phyloP scores from a whole-genome alignment of 2,329 filamentous ascomycete genomes.

The Phyllosticta citriasiana region DNA sequence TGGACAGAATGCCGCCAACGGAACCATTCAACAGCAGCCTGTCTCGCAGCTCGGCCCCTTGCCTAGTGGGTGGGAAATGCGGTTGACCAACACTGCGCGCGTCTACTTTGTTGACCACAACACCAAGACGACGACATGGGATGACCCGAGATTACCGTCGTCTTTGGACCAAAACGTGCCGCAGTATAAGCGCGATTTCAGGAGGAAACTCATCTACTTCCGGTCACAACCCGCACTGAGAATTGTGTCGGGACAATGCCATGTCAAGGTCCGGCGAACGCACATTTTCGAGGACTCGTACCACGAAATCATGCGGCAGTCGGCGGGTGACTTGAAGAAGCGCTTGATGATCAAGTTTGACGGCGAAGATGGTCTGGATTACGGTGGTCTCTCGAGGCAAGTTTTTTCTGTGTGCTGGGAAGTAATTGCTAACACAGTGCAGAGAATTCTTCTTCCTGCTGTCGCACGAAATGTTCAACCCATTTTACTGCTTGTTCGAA shows the following conservation, averaged over 20 bases:
- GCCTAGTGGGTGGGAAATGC: conserved; percentile 99
- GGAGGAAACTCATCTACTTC: conserved; percentile 98
- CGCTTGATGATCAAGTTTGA: conserved; percentile 99
- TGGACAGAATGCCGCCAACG: conserved; percentile 64
- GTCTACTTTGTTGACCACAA: conserved; percentile 99
- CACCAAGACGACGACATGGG: conserved; percentile 99
- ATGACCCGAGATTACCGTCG: conserved; percentile 88
- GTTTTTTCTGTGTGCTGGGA: conserved; percentile 13
- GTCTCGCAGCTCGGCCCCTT: conserved; percentile 92
- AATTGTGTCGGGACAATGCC: conserved; percentile 91
- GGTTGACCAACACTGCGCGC: conserved; percentile 90
- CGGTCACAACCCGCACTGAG: conserved; percentile 92
- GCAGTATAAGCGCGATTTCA: conserved; percentile 98
- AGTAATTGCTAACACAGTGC: not conserved
- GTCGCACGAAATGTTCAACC: conserved; percentile 99
- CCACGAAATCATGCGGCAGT: conserved; percentile 95
- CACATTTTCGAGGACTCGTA: conserved; percentile 99
- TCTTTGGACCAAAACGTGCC: conserved; percentile 97
- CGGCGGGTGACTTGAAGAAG: conserved; percentile 93
- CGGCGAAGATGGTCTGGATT: conserved; percentile 94
- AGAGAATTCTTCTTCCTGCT: conserved; percentile 99
- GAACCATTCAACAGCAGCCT: conserved; percentile 90
- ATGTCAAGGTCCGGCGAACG: conserved; percentile 92
- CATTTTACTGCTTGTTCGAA: conserved; percentile 98
- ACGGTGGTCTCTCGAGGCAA: conserved; percentile 81